Conservation (phyloP, 164 flowering plant genomes). For the Tinospora cordifolia region DNA sequence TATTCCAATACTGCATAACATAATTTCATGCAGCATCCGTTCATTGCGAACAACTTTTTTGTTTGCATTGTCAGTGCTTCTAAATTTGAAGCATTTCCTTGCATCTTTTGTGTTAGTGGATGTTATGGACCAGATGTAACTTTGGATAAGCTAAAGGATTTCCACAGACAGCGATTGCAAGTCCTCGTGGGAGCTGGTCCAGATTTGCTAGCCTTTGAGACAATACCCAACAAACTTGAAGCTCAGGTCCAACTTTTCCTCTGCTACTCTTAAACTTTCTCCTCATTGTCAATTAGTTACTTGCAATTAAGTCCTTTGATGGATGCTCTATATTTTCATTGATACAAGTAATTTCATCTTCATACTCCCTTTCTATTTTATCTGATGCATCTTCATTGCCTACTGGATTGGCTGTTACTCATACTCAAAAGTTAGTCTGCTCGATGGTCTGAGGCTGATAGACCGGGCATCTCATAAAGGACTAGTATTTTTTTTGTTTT, state of each 20-base stretch:
- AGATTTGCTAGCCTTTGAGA: constrained; percentile 85
- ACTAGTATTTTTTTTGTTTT: too few relatives aligned
- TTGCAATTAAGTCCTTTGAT: background rate
- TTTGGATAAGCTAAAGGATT: constrained; percentile 73
- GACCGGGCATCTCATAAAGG: too few relatives aligned
- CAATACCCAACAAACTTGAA: constrained; percentile 92
- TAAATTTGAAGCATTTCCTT: constrained; percentile 2
- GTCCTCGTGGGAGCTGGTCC: constrained; percentile 73
- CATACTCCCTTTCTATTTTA: background rate
- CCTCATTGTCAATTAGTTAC: background rate
- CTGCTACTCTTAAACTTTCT: background rate
- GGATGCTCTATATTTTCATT: background rate
- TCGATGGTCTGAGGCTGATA: too few relatives aligned
- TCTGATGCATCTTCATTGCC: background rate
- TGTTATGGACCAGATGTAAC: constrained; percentile 51
- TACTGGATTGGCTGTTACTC: too few relatives aligned
- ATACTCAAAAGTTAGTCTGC: too few relatives aligned
- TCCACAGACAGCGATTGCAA: constrained; percentile 73
- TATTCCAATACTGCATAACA: background rate
- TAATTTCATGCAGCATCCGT: background rate
- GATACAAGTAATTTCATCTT: background rate
- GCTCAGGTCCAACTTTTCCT: constrained; percentile 53
- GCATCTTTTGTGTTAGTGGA: constrained; percentile 42
- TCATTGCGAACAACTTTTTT: background rate
- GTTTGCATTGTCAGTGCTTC: constrained; percentile 1